These are phyloP conservation scores for Canavalia ensiformis DNA, from an alignment of 306 rosid species.

Conservation along the genomic window DNA sequence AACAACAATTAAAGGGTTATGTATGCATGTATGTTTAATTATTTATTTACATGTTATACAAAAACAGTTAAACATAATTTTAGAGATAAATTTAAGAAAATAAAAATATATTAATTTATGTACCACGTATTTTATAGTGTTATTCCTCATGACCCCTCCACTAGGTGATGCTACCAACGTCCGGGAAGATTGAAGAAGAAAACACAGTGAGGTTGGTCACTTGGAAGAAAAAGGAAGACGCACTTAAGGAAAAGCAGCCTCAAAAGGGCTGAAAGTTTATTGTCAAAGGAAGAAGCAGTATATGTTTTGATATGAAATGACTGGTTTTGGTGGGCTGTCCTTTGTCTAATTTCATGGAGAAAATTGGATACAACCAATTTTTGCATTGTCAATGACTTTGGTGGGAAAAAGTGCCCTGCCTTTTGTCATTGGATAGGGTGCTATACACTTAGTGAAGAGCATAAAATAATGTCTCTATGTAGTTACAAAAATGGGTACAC, in stretches of 20 bases:
- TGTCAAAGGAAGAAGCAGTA: constrained; percentile 59
- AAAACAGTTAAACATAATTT: constrained; percentile 1
- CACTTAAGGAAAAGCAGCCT: constrained; percentile 65
- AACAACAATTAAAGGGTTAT: not conserved
- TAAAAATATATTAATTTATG: not conserved
- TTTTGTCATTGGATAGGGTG: constrained; percentile 56
- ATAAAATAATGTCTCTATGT: constrained; percentile 45
- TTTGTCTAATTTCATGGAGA: constrained; percentile 47
- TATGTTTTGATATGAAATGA: constrained; percentile 63
- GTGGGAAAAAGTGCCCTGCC: constrained; percentile 60
- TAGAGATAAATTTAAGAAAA: not conserved
- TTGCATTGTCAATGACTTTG: constrained; percentile 59
- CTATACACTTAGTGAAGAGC: constrained; percentile 36
- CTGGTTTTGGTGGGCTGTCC: constrained; percentile 69
- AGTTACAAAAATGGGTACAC: not conserved
- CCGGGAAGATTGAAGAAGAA: constrained; percentile 38
- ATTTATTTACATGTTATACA: not conserved
- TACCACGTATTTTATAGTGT: constrained; percentile 24
- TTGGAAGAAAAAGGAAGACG: constrained; percentile 51
- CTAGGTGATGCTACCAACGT: constrained; percentile 44
- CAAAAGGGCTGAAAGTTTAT: constrained; percentile 90
- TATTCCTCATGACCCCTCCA: constrained; percentile 49
- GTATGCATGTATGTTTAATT: not conserved
- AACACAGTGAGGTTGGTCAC: constrained; percentile 53
- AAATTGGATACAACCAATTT: constrained; percentile 56